Conservation (phyloP, 148 eudicot genomes). For the Heliosperma pusillum region DNA sequence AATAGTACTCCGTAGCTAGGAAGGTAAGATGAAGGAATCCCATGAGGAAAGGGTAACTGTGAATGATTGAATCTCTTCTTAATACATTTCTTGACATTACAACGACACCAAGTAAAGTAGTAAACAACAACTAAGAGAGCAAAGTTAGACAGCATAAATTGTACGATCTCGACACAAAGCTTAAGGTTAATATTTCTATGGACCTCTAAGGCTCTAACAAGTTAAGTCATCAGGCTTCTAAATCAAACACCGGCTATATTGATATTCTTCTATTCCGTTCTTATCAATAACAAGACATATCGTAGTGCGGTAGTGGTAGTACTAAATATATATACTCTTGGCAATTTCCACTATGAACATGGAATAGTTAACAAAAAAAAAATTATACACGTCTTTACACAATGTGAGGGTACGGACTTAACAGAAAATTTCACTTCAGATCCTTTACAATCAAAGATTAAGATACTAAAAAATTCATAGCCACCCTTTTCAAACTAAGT, state of each 20-base stretch:
- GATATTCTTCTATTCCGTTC: neutral
- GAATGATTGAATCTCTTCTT: too few species aligned
- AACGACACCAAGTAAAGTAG: too few species aligned
- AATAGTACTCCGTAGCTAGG: constrained; percentile 1
- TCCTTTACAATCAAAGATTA: neutral
- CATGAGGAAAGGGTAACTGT: neutral
- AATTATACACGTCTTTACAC: neutral
- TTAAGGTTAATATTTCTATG: neutral
- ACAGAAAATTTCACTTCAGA: too few species aligned
- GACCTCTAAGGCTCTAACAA: neutral
- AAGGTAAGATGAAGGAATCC: neutral
- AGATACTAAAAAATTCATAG: neutral
- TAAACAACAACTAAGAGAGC: neutral
- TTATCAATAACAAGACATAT: neutral
- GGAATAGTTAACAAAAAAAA: neutral
- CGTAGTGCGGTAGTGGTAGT: neutral
- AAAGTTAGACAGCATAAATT: neutral
- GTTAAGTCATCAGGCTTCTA: neutral
- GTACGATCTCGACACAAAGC: neutral
- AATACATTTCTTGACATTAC: neutral
- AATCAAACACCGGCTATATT: neutral
- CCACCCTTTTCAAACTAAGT: neutral
- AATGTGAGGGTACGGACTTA: neutral
- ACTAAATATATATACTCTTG: neutral
- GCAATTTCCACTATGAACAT: neutral